These are phyloP conservation scores for Trichocomaceae sp. DNA, from an alignment of 2,329 filamentous ascomycete species.

Conservation along the genomic window DNA sequence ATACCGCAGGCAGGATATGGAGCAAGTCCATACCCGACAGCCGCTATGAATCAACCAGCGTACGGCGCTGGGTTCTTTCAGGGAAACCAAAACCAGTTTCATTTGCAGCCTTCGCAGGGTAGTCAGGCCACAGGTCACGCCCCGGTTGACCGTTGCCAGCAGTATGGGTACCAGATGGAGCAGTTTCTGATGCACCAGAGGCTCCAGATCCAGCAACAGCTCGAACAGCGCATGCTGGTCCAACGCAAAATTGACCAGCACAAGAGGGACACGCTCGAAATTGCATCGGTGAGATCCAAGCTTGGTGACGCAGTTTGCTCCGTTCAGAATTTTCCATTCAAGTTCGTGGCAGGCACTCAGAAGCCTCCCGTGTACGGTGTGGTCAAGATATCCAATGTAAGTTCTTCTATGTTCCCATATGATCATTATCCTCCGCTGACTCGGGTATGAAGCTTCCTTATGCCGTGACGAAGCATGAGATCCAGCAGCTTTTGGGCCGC, in stretches of 20 bases:
- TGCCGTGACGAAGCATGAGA: constrained; percentile 43
- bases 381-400: constrained; percentile 33
- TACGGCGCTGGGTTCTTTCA: neutral
- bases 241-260: constrained; percentile 10
- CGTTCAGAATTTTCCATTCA: constrained; percentile 10
- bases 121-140: neutral
- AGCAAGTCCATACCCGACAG: neutral
- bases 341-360: neutral
- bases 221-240: neutral
- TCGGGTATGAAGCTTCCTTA: constrained; percentile 42
- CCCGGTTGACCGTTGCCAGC: neutral
- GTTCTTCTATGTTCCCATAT: constrained; percentile 11
- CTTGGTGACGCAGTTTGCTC: constrained; percentile 1
- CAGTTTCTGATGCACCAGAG: constrained; percentile 5
- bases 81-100: neutral
- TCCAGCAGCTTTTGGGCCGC: constrained; percentile 42
- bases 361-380: constrained; percentile 21
- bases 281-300: neutral
- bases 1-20: neutral
- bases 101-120: neutral
- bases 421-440: neutral
- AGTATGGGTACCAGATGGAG: constrained; percentile 7
- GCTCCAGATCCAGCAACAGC: constrained; percentile 8
- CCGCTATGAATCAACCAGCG: neutral
- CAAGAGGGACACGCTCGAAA: neutral